A percentile compares a stretch with the other conserved stretches of the same genome.
Evolutionary conservation across 192 early-diverging fungal genomes (phyloP).

Genomic region (Linnemannia exigua): DNA sequence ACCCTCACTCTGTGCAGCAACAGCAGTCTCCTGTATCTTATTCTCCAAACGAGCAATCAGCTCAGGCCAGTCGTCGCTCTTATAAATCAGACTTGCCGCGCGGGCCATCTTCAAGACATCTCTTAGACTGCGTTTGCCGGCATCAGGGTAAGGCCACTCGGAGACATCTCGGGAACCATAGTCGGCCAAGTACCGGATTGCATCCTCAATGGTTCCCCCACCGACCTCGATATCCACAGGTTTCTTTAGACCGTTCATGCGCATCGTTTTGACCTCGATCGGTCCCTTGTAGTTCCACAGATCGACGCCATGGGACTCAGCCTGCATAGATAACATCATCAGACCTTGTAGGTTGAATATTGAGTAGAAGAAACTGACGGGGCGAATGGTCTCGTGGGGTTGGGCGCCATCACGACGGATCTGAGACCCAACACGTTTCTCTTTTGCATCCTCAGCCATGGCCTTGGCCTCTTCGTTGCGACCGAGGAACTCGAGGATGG

Average conservation of each 20-base stretch:
- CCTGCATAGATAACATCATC: constrained; percentile 58
- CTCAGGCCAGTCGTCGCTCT: constrained; percentile 30
- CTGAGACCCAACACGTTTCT: constrained; percentile 53
- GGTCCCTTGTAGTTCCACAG: constrained; percentile 58
- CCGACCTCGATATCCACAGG: constrained; percentile 21
- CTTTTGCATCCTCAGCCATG: constrained; percentile 33
- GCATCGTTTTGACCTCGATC: neutral
- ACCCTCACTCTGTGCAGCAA: neutral
- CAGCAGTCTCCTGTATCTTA: constrained; percentile 21
- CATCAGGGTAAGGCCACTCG: constrained; percentile 54
- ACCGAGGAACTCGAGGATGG: constrained; percentile 64
- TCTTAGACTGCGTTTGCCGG: constrained; percentile 12
- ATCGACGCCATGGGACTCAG: constrained; percentile 46
- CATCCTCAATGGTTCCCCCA: constrained; percentile 46
- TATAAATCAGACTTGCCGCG: constrained; percentile 37
- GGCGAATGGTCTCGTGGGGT: constrained; percentile 60
- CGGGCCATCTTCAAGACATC: constrained; percentile 53
- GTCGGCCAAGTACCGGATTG: constrained; percentile 28
- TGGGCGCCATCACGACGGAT: constrained; percentile 62
- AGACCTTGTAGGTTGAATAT: constrained; percentile 63
- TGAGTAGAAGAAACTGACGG: constrained; percentile 66
- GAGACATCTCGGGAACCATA: constrained; percentile 34
- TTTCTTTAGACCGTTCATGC: constrained; percentile 18
- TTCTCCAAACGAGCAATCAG: constrained; percentile 33
- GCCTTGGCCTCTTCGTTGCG: constrained; percentile 46